phyloP scores from a whole-genome alignment of 2,329 filamentous ascomycete species.

The Trichoderma pleuroti region DNA sequence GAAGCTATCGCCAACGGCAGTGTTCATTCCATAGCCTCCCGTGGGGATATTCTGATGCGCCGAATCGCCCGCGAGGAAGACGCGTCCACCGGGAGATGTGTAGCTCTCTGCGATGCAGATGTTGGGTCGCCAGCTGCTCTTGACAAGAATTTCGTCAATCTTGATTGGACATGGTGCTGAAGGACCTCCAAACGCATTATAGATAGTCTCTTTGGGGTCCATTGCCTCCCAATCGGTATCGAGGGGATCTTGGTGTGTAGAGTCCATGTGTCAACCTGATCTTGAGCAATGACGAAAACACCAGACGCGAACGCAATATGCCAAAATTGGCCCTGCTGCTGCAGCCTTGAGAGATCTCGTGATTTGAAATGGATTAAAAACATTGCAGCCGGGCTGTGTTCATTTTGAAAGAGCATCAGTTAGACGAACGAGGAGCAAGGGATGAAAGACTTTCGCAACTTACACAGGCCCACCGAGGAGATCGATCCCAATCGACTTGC shows the following conservation, averaged over 20 bases:
- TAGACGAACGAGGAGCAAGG: accelerated
- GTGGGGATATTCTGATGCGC: slow-evolving; percentile 36
- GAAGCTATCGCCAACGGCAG: slow-evolving; percentile 34
- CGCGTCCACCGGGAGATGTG: slow-evolving; percentile 31
- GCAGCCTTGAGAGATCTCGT: background rate
- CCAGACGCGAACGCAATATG: background rate
- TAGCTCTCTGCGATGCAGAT: slow-evolving; percentile 28
- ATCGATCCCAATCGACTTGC: background rate
- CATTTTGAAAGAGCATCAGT: background rate
- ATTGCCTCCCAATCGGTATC: background rate
- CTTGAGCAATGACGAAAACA: background rate
- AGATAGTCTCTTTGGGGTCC: background rate
- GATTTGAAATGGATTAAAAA: slow-evolving; percentile 5
- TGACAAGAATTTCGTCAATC: slow-evolving; percentile 27
- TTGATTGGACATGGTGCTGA: slow-evolving; percentile 11
- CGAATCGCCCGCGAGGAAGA: slow-evolving; percentile 35
- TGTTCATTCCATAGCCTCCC: slow-evolving; percentile 39
- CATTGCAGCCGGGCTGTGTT: background rate
- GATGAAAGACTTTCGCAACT: background rate
- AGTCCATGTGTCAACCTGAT: background rate
- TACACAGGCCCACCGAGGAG: slow-evolving; percentile 8
- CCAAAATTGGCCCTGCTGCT: background rate
- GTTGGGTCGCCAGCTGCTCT: slow-evolving; percentile 23
- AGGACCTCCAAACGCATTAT: background rate
- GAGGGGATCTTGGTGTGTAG: background rate